Evolutionary conservation across 768 basidiomycete species (phyloP).

Genomic region (Gyrodon lividus): DNA sequence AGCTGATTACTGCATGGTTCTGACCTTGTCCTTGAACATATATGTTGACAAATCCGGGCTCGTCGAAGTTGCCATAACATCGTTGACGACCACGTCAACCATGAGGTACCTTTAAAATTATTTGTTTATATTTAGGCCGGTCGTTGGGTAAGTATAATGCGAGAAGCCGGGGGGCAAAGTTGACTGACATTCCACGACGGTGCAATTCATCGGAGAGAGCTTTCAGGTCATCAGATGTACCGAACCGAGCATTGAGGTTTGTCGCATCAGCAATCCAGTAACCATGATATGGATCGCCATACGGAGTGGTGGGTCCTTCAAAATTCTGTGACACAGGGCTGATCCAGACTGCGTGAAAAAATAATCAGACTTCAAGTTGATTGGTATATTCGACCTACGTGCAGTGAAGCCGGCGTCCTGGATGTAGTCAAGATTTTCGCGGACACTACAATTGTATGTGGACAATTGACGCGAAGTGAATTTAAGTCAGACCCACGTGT

Average conservation of each 20-base stretch:
- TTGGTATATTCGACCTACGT: conserved; percentile 34
- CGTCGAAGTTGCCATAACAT: conserved; percentile 71
- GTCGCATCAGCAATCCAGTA: conserved; percentile 78
- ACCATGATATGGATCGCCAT: conserved; percentile 84
- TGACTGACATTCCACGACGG: conserved; percentile 61
- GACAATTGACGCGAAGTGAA: neutral
- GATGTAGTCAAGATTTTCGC: conserved; percentile 80
- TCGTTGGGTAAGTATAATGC: neutral
- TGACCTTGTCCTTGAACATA: conserved; percentile 64
- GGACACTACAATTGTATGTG: conserved; percentile 41
- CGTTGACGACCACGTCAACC: conserved; percentile 85
- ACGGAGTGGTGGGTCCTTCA: conserved; percentile 63
- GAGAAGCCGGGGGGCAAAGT: neutral
- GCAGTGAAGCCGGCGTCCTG: conserved; percentile 82
- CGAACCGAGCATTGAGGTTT: conserved; percentile 68
- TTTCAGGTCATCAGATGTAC: conserved; percentile 70
- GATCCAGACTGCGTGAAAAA: conserved; percentile 64
- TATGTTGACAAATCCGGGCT: conserved; percentile 64
- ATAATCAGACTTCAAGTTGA: neutral
- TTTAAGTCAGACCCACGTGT: conserved; percentile 38
- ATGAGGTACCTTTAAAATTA: conserved; percentile 59
- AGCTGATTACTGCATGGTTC: conserved; percentile 9
- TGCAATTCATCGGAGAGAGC: conserved; percentile 66
- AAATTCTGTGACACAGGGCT: conserved; percentile 81
- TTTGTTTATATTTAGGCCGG: no score